These are phyloP conservation scores for Penstemon newberryi DNA, from an alignment of 257 asterid genomes.

Conservation along the genomic window DNA sequence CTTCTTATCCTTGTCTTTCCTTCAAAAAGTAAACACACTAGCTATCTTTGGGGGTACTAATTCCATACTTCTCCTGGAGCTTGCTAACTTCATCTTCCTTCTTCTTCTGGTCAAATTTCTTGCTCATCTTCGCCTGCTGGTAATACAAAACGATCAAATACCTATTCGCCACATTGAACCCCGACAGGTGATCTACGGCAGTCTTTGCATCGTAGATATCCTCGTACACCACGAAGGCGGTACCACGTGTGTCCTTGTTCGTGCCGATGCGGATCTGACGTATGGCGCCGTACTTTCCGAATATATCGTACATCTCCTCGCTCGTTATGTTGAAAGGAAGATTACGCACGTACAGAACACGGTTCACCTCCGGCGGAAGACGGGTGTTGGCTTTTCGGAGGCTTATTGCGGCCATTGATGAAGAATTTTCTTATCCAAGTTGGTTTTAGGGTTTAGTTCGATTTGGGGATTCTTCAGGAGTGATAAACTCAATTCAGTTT, in stretches of 20 bases:
- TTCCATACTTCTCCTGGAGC: constrained; percentile 89
- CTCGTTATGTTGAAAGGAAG: constrained; percentile 91
- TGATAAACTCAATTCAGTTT: not conserved
- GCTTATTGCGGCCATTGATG: constrained; percentile 71
- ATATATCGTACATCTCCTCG: constrained; percentile 97
- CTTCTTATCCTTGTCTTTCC: no score
- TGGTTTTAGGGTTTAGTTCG: constrained; percentile 16
- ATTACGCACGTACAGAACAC: constrained; percentile 80
- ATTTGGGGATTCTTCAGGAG: constrained; percentile 23
- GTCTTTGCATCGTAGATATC: constrained; percentile 95
- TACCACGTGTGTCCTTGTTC: constrained; percentile 89
- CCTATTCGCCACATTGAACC: constrained; percentile 87
- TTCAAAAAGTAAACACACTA: constrained; percentile 14
- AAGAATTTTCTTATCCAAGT: not conserved
- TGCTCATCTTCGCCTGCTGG: constrained; percentile 95
- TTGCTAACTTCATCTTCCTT: constrained; percentile 82
- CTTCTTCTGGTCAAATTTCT: constrained; percentile 89
- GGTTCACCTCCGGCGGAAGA: constrained; percentile 91
- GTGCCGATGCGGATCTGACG: constrained; percentile 88
- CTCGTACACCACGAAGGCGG: constrained; percentile 92
- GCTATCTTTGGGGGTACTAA: constrained; percentile 63
- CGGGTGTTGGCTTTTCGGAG: constrained; percentile 85
- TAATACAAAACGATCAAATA: constrained; percentile 82
- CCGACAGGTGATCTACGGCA: constrained; percentile 87
- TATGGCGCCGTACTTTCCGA: constrained; percentile 89